Evolutionary conservation across 768 basidiomycete genomes (phyloP).

Genomic region (Boletus subparvulus): DNA sequence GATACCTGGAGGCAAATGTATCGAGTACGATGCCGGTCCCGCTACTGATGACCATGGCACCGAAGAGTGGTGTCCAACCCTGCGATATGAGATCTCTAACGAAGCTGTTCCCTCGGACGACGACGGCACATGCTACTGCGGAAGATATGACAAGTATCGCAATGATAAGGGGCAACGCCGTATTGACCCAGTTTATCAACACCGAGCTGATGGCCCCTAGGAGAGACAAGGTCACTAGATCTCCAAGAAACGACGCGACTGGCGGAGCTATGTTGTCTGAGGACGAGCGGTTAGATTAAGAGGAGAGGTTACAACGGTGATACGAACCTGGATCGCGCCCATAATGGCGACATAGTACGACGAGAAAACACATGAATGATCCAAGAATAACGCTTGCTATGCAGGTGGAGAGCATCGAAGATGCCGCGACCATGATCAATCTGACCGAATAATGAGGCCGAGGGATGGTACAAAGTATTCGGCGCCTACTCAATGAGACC

Average conservation of each 20-base stretch:
- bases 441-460: slow-evolving; percentile 39
- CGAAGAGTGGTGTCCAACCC: slow-evolving; percentile 89
- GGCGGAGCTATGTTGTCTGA: slow-evolving; percentile 95
- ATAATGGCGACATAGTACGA: slow-evolving; percentile 73
- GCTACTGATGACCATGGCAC: slow-evolving; percentile 86
- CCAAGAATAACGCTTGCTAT: slow-evolving; percentile 79
- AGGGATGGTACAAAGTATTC: neutral
- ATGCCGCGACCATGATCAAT: slow-evolving; percentile 72
- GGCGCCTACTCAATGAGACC: slow-evolving; percentile 40
- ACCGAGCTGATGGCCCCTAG: slow-evolving; percentile 71
- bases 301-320: neutral
- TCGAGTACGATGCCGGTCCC: slow-evolving; percentile 92
- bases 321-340: slow-evolving; percentile 79
- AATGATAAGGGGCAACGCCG: slow-evolving; percentile 60
- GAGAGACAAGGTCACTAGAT: slow-evolving; percentile 85
- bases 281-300: neutral
- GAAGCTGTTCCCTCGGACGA: slow-evolving; percentile 64
- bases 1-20: slow-evolving; percentile 80
- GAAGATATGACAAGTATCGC: slow-evolving; percentile 49
- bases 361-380: slow-evolving; percentile 86
- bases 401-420: slow-evolving; percentile 79
- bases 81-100: slow-evolving; percentile 72
- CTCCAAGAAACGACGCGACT: slow-evolving; percentile 88
- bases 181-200: slow-evolving; percentile 66
- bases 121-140: slow-evolving; percentile 49